phyloP scores from a whole-genome alignment of 257 asterid species.

The Nemophila menziesii region DNA sequence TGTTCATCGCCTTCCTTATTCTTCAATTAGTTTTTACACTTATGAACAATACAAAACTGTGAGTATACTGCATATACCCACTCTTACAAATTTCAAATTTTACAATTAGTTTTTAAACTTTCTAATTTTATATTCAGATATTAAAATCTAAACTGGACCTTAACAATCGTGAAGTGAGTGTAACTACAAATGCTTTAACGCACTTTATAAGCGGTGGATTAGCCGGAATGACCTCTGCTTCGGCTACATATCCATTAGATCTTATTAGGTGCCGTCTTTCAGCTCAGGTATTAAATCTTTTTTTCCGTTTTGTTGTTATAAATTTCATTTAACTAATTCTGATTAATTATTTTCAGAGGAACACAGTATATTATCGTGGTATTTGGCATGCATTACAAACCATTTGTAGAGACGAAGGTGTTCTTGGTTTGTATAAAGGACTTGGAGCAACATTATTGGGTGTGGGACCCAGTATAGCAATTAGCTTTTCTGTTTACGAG shows the following conservation, averaged over 20 bases:
- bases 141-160: constrained; percentile 57
- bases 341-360: constrained; percentile 49
- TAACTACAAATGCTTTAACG: constrained; percentile 37
- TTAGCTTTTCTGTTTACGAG: constrained; percentile 88
- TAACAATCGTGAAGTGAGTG: constrained; percentile 28
- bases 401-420: constrained; percentile 89
- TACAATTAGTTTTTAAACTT: not conserved
- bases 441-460: constrained; percentile 91
- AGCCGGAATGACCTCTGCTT: constrained; percentile 87
- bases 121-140: constrained; percentile 29
- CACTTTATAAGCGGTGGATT: constrained; percentile 88
- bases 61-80: no score
- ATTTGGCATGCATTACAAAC: constrained; percentile 64
- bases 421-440: constrained; percentile 84
- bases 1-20: constrained; percentile 86
- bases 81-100: constrained; percentile 1
- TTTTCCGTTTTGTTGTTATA: constrained; percentile 7
- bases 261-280: constrained; percentile 86
- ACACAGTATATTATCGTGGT: constrained; percentile 68
- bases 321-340: not conserved
- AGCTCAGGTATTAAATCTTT: constrained; percentile 55
- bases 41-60: constrained; percentile 74
- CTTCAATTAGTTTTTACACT: constrained; percentile 70
- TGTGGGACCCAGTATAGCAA: constrained; percentile 94
- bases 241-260: constrained; percentile 90